Base-by-base conservation (phyloP, 2,329 filamentous ascomycete genomes). In the Colletotrichum salicis region DNA sequence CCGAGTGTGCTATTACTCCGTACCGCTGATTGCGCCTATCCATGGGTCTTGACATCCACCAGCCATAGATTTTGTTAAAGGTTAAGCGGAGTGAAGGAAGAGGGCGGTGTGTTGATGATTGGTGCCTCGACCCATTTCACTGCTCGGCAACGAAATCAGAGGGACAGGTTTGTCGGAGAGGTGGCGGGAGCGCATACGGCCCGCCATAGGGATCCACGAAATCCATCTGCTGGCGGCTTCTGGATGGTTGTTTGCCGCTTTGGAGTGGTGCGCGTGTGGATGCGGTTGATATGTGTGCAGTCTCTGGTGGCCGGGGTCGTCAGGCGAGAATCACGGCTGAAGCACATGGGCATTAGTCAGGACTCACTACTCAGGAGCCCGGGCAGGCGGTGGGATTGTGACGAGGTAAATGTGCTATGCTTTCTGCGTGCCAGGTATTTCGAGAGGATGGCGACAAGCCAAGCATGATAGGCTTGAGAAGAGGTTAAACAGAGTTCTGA, bases 101-200 rank as follows among this genome's bases (percentile, higher is more conserved):
- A 54, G 59, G 41, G 69, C 69, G 69, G 69, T 71, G 69, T 63
- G 64, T 19, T 35, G 58, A 12, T 24, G 69, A 67, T 54, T 57
- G 51, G 68, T 37, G 15, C 60, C 60, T 54, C 33, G 60, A 35
- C 31, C 19, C 45, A 45, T 48, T 48, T 48, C 41, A 48, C 19
- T 48, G 41, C 45, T 48, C 52, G 31, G 33, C 56, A 51, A 55
- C 56, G 57, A 61, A 37, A 52, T 29, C 29, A 33, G 64, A 41
- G 24, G 24, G 45, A 52, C 64, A 52, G 62, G 52, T 55, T 59
- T 62, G 55, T 62, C 54, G 62, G 54, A 55, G 45, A 33, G 64
- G 64, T 56, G 67, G 67, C 67, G 57, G 48, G 67, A 56, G 67
- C 33, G 62, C 67, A 52, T 35, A 70, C 55, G 55, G 63, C 63